Evolutionary conservation across 371 early-diverging fungal genomes (phyloP).

Genomic region (Mortierella sp.): DNA sequence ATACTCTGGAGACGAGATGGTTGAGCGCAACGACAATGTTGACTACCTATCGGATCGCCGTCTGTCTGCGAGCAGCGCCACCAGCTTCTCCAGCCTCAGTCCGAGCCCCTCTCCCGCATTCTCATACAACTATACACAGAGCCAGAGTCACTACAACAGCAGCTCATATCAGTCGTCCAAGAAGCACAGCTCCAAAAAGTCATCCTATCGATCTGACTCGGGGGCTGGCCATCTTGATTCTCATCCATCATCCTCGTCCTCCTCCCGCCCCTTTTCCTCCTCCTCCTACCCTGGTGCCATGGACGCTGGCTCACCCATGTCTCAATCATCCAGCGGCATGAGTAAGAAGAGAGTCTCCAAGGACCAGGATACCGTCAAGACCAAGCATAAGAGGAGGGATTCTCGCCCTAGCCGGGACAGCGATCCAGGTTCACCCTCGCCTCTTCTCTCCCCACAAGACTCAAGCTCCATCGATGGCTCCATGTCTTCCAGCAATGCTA

Average conservation of each 20-base stretch:
- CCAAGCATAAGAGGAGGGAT: slow-evolving; percentile 38
- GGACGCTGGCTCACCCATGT: not conserved
- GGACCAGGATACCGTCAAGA: slow-evolving; percentile 38
- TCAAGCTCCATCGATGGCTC: slow-evolving; percentile 7
- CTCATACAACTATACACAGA: slow-evolving; percentile 23
- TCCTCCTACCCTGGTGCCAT: not conserved
- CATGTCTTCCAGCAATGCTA: slow-evolving; percentile 6
- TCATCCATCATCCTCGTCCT: slow-evolving; percentile 3
- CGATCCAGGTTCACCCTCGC: slow-evolving; percentile 28
- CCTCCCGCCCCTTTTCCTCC: slow-evolving; percentile 5
- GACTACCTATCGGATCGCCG: slow-evolving; percentile 39
- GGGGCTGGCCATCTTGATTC: slow-evolving; percentile 18
- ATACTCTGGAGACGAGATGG: slow-evolving; percentile 31
- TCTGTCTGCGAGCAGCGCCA: slow-evolving; percentile 42
- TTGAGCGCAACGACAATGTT: slow-evolving; percentile 15
- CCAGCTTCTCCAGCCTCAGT: slow-evolving; percentile 46
- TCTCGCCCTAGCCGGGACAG: slow-evolving; percentile 18
- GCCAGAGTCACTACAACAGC: slow-evolving; percentile 3
- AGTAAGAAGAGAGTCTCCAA: slow-evolving; percentile 48
- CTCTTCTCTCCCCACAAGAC: slow-evolving; percentile 26
- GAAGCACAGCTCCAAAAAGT: slow-evolving; percentile 18
- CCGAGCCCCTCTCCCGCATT: slow-evolving; percentile 46
- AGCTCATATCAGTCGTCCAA: slow-evolving; percentile 6
- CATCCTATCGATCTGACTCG: slow-evolving; percentile 16
- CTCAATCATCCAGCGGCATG: slow-evolving; percentile 1